A percentile compares a stretch with the other conserved stretches of the same genome.
Conservation (phyloP, 805 yeast species). For the Zygoascus flipseniorum region DNA sequence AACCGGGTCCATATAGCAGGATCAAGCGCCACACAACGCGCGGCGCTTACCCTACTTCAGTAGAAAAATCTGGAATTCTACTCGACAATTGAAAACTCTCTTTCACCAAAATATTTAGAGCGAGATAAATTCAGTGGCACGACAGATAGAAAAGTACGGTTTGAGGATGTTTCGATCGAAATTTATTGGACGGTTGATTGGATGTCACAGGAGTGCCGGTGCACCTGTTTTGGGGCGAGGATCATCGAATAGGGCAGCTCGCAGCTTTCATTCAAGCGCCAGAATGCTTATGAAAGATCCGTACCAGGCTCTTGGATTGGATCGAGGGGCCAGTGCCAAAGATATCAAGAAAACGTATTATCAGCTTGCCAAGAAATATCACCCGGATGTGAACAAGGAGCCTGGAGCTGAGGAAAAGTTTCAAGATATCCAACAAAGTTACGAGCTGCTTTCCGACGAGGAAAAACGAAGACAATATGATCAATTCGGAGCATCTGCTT, state of each 20-base stretch:
- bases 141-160: background rate
- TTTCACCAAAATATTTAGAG: background rate
- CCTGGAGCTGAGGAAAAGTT: constrained; percentile 79
- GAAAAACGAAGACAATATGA: constrained; percentile 83
- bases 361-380: constrained; percentile 85
- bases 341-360: constrained; percentile 94
- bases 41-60: background rate
- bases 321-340: constrained; percentile 57
- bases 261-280: background rate
- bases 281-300: constrained; percentile 49
- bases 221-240: background rate
- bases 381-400: constrained; percentile 95
- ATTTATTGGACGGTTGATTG: background rate
- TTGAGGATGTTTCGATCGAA: background rate
- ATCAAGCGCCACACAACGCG: background rate
- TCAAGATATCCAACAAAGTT: constrained; percentile 90
- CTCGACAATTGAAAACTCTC: background rate
- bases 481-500: constrained; percentile 83
- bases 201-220: background rate
- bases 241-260: background rate
- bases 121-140: background rate
- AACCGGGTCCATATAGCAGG: too few relatives aligned
- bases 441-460: constrained; percentile 82
- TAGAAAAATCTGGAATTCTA: background rate
- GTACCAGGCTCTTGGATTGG: constrained; percentile 73